A percentile compares a stretch with the other conserved stretches of the same genome.
Conservation (phyloP, 2,329 filamentous ascomycete genomes). For the Thermoascus crustaceus region DNA sequence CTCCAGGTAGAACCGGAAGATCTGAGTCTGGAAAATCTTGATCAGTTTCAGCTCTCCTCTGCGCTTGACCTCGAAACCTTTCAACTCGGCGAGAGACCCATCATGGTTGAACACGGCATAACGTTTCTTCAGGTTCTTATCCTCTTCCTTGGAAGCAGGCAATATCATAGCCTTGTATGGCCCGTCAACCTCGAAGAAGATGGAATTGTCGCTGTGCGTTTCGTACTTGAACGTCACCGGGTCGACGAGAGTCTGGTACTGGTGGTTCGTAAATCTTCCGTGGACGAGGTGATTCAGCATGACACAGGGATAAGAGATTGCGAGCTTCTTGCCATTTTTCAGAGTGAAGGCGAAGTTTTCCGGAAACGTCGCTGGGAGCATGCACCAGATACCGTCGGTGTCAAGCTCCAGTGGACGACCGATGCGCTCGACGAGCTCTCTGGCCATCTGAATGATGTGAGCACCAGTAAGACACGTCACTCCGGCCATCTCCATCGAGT, state of each 20-base stretch:
- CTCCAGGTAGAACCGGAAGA: slow-evolving; percentile 98
- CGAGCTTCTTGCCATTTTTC: slow-evolving; percentile 90
- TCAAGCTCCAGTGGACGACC: slow-evolving; percentile 89
- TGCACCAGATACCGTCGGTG: slow-evolving; percentile 99
- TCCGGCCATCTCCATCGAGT: slow-evolving; percentile 98
- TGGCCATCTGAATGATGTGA: slow-evolving; percentile 92
- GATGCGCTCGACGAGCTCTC: slow-evolving; percentile 85
- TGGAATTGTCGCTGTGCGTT: slow-evolving; percentile 96
- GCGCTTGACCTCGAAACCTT: slow-evolving; percentile 95
- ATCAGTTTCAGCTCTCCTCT: slow-evolving; percentile 97
- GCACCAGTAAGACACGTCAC: slow-evolving; percentile 96
- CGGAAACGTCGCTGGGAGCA: slow-evolving; percentile 89
- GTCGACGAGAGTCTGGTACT: slow-evolving; percentile 87
- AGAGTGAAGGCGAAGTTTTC: slow-evolving; percentile 93
- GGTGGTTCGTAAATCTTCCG: slow-evolving; percentile 88
- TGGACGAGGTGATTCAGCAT: slow-evolving; percentile 99
- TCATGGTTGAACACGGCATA: slow-evolving; percentile 99
- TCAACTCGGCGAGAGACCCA: slow-evolving; percentile 86
- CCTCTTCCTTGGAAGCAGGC: slow-evolving; percentile 95
- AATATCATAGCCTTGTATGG: slow-evolving; percentile 97
- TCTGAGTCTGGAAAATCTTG: slow-evolving; percentile 98
- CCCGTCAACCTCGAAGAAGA: slow-evolving; percentile 98
- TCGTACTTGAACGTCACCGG: slow-evolving; percentile 77
- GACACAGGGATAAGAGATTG: slow-evolving; percentile 96
- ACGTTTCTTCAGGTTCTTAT: slow-evolving; percentile 98